Base-by-base conservation (phyloP, 2,329 filamentous ascomycete genomes). In the Didymella lethalis region DNA sequence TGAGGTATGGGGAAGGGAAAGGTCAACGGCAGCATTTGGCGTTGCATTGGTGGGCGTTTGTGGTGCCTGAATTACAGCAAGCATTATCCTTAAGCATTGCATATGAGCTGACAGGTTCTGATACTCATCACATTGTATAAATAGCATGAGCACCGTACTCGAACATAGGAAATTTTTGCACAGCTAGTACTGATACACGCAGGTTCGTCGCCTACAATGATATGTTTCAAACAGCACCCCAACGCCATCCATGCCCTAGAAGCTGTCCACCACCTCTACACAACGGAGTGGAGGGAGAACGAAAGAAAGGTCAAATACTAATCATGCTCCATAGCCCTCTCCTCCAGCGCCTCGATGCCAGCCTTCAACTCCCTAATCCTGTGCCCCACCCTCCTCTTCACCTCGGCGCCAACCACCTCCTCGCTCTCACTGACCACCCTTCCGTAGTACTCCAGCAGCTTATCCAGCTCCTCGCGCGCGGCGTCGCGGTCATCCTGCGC, bases 341-440 rank as follows among this genome's bases (percentile, higher is more conserved):
- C 80, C 70, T 85, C 83, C 78, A 86, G 77, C 2, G 75, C 80
- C 54, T 75, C 67, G 1, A 86, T 78, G 1, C 81, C 84, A 61
- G 79, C 78, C 67, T 85, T 83, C 64, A 86, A 73, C 72, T 86
- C 84, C 61, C 83, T 70, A 45, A 86, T 80, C 64, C 83, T 73
- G 59, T 80, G 77, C 14, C 57, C 57, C 0, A 61, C 57, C 25
- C 57, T 52, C 57, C 57, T 57, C 53, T 57, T 61, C 7, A 61
- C 57, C 28, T 61, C 57, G 7, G 36, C 34, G 10, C 48, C 57
- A 2, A 61, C 45, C 2, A 52, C 48, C n/a, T 61, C 53, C 25
- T 57, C 57, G 3, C 25, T 45, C 34, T 55, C 57, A 31, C 48
- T 52, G 20, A 56, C 52, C 7, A 61, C 53, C 7, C 57, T 14